Base-by-base conservation (phyloP, 306 rosid species). In the Adenanthera pavonina region DNA sequence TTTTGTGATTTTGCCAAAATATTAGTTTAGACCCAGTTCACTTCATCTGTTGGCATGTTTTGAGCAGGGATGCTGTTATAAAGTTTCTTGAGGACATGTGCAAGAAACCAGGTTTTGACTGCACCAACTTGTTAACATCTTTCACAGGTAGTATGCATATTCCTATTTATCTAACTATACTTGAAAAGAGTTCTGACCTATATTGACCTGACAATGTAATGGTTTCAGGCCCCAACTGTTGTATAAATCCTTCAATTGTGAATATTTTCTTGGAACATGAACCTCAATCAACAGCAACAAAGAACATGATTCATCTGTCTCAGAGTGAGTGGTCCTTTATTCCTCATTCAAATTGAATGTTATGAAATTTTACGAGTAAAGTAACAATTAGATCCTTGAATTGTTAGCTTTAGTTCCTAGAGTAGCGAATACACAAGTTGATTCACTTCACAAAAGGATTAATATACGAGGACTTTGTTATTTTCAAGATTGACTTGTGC, bases 281-380 rank as follows among this genome's bases (percentile, higher is more conserved):
- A 80, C 98, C 97, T 80, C 99, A 93, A 80, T 82, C 99, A 75
- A 81, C 97, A 6, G 89, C 99, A 51, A 95, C 97, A 17, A 93
- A 92, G 89, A 92, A 92, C 91, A 82, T 93, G 96, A 81, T 95
- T 69, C 98, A 95, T 86, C 75, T 93, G 30, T 84, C 98, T 85
- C 98, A 95, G 80, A 95, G 99, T 93, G 86, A 78, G 96, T 76
- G 16, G 41, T 79, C 56, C 34, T 19, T 1, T 57, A 6, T 19
- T 57, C 64, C 35, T 57, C 1, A n/a, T 56, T 56, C 12, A 56
- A n/a, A 57, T 8, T 7, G 34, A 5, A 8, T 57, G 64, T 57
- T 19, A n/a, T 6, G 25, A 54, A 1, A n/a, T n/a, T 17, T 54
- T 49, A 2, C 12, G 51, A 46, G 51, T 8, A 46, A 8, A 46